Evolutionary conservation across 148 eudicot species (phyloP).

Genomic region (Simmondsia chinensis): DNA sequence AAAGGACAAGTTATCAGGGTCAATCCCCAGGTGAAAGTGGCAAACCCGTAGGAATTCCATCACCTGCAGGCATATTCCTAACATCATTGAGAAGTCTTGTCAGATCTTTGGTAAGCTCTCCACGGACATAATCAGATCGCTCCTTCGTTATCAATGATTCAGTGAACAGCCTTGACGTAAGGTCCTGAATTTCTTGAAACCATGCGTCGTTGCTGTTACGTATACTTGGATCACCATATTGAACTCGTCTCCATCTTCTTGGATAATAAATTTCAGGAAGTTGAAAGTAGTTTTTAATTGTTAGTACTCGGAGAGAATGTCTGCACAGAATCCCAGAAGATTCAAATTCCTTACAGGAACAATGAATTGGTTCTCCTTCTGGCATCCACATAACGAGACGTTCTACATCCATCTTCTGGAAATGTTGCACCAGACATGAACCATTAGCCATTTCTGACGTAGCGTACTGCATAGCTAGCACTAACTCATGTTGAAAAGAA

Average conservation of each 20-base stretch:
- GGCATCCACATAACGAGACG: conserved; percentile 23
- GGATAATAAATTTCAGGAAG: conserved; percentile 22
- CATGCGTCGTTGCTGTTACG: conserved; percentile 14
- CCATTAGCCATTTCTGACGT: conserved; percentile 23
- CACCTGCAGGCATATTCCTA: conserved; percentile 26
- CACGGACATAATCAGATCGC: conserved; percentile 18
- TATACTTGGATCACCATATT: conserved; percentile 9
- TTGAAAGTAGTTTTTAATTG: conserved; percentile 26
- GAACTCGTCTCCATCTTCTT: conserved; percentile 14
- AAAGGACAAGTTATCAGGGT: neutral
- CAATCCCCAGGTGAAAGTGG: conserved; percentile 7
- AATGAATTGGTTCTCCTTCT: conserved; percentile 28
- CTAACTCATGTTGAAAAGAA: conserved; percentile 23
- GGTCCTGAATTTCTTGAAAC: conserved; percentile 22
- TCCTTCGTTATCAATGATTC: conserved; percentile 28
- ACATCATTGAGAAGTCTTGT: conserved; percentile 23
- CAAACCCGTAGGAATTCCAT: conserved; percentile 11
- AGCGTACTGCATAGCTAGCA: conserved; percentile 28
- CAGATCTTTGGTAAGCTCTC: conserved; percentile 24
- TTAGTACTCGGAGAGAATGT: conserved; percentile 26
- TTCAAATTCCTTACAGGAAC: conserved; percentile 39
- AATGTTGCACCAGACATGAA: conserved; percentile 18
- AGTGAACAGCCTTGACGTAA: conserved; percentile 18
- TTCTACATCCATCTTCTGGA: conserved; percentile 27
- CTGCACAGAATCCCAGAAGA: conserved; percentile 31